These are phyloP conservation scores for Schizothecium vesticola DNA, from an alignment of 495 filamentous ascomycete genomes.

Conservation along the genomic window DNA sequence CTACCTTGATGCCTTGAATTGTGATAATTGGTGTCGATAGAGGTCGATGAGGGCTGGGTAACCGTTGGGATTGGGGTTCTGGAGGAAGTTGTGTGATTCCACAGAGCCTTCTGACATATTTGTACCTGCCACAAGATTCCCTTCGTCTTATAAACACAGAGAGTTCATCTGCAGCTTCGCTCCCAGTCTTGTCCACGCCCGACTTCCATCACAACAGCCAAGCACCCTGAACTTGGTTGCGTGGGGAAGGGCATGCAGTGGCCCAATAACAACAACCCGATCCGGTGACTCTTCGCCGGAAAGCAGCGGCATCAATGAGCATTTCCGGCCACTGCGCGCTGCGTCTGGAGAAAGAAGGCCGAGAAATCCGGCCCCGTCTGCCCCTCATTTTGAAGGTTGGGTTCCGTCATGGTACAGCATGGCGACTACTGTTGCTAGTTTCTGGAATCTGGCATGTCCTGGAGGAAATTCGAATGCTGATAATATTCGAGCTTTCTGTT, in stretches of 20 bases:
- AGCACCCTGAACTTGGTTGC: not conserved
- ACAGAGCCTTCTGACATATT: not conserved
- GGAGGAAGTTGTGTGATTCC: not conserved
- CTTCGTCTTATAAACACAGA: not conserved
- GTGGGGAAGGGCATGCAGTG: not conserved
- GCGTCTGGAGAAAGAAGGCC: not conserved
- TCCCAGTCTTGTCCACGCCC: not conserved
- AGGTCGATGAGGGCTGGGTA: too few species aligned
- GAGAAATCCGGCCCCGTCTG: not conserved
- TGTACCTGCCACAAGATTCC: not conserved
- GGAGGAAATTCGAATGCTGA: not conserved
- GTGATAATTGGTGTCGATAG: not conserved
- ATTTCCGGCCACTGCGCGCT: not conserved
- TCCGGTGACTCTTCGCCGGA: not conserved
- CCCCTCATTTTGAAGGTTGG: not conserved
- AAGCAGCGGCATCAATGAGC: not conserved
- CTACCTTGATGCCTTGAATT: not conserved
- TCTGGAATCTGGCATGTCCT: not conserved
- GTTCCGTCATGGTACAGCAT: not conserved
- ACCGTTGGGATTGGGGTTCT: not conserved
- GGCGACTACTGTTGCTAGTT: not conserved
- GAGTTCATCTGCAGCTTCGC: not conserved
- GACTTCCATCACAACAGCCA: not conserved
- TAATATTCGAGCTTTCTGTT: too few species aligned
- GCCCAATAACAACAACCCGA: not conserved